Evolutionary conservation across 164 flowering plant genomes (phyloP).

Genomic region (Nelumbo lutea): DNA sequence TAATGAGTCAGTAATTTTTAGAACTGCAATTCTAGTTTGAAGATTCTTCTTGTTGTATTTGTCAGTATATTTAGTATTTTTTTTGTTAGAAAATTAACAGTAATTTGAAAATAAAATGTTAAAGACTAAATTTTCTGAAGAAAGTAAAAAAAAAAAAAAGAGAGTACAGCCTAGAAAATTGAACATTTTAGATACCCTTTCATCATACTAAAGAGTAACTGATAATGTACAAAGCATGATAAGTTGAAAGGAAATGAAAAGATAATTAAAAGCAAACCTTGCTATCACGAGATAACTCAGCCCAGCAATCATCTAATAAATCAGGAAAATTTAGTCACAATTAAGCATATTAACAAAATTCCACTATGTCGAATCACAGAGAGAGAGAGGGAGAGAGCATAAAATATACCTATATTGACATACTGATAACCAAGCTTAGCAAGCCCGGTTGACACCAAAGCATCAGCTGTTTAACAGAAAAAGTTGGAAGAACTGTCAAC

Average conservation of each 20-base stretch:
- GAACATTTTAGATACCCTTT: too few relatives aligned
- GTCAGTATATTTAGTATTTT: too few relatives aligned
- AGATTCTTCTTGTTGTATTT: too few relatives aligned
- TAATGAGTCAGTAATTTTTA: too few relatives aligned
- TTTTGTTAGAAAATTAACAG: too few relatives aligned
- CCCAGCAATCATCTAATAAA: conserved; percentile 72
- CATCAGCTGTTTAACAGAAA: conserved; percentile 40
- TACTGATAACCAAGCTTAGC: conserved; percentile 45
- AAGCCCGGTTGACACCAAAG: conserved; percentile 56
- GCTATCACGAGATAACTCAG: conserved; percentile 38
- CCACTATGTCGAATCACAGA: background rate
- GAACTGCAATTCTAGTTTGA: too few relatives aligned
- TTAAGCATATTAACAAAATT: conserved; percentile 4
- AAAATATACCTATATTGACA: conserved; percentile 45
- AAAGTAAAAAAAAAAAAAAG: too few relatives aligned
- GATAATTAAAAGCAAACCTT: conserved; percentile 14
- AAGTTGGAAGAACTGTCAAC: background rate
- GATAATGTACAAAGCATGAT: background rate
- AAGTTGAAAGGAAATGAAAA: background rate
- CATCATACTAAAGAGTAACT: too few relatives aligned
- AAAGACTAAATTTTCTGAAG: too few relatives aligned
- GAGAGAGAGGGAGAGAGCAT: background rate
- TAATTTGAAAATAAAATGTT: too few relatives aligned
- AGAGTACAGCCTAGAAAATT: too few relatives aligned
- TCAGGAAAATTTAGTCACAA: background rate